A percentile compares a stretch with the other conserved stretches of the same genome.
Conservation (phyloP, 495 filamentous ascomycete species). For the Umbilicaria muhlenbergii region DNA sequence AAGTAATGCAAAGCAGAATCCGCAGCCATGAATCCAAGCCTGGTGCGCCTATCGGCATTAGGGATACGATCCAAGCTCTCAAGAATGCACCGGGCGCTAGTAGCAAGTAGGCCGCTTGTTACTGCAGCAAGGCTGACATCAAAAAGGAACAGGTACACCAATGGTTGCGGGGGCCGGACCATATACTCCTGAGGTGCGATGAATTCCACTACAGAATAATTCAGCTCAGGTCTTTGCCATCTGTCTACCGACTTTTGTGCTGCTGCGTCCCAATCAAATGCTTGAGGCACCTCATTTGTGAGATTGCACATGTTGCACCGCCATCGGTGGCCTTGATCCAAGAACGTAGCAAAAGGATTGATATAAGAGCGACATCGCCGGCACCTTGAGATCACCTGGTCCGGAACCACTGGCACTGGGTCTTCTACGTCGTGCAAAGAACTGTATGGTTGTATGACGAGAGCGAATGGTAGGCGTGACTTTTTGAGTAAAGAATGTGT, state of each 20-base stretch:
- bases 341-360: constrained; percentile 90
- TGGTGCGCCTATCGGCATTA: constrained; percentile 84
- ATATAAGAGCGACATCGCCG: constrained; percentile 92
- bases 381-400: constrained; percentile 95
- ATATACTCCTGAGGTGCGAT: constrained; percentile 98
- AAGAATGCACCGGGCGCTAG: constrained; percentile 81
- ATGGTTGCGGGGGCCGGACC: constrained; percentile 90
- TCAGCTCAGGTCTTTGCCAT: constrained; percentile 80
- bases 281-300: constrained; percentile 95
- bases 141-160: constrained; percentile 96
- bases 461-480: constrained; percentile 84
- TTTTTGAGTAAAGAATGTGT: constrained; percentile 88
- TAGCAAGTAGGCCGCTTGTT: constrained; percentile 84
- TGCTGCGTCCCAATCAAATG: constrained; percentile 93
- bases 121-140: constrained; percentile 92
- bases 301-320: constrained; percentile 99
- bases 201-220: constrained; percentile 89
- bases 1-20: constrained; percentile 96
- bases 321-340: constrained; percentile 96
- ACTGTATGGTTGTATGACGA: constrained; percentile 90
- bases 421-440: constrained; percentile 88
- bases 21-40: constrained; percentile 88
- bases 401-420: constrained; percentile 76
- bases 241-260: constrained; percentile 79
- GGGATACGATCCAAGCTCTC: constrained; percentile 95